Conservation (phyloP, 345 rosid species). For the Murraya paniculata region DNA sequence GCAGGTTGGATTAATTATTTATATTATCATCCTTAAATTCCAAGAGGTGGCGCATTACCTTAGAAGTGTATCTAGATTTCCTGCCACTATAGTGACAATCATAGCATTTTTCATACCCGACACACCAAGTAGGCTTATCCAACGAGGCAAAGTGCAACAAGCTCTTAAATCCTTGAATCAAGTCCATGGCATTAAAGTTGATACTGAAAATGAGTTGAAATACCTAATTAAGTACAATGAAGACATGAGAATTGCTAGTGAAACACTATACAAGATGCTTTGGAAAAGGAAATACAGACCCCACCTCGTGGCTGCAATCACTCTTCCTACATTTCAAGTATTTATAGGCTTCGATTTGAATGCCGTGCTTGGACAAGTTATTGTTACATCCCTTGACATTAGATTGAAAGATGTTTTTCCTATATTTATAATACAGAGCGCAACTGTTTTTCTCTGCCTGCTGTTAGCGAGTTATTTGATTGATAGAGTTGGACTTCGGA, state of each 20-base stretch:
- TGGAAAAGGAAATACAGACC: not conserved
- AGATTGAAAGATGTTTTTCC: not conserved
- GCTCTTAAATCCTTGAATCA: not conserved
- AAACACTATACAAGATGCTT: not conserved
- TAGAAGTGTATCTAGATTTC: conserved; percentile 9
- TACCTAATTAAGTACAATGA: not conserved
- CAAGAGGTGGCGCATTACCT: conserved; percentile 30
- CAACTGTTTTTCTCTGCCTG: not conserved
- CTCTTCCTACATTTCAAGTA: not conserved
- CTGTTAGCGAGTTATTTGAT: conserved; percentile 4
- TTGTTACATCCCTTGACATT: not conserved
- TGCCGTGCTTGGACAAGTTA: not conserved
- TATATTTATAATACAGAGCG: not conserved
- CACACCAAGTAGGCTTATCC: not conserved
- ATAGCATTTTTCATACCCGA: not conserved
- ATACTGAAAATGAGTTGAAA: not conserved
- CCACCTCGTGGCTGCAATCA: not conserved
- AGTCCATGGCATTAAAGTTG: not conserved
- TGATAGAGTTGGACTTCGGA: conserved; percentile 24
- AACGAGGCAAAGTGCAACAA: not conserved
- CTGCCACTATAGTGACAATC: not conserved
- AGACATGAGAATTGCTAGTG: not conserved
- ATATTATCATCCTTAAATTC: not conserved
- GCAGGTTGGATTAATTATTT: conserved; percentile 25
- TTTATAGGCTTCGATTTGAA: not conserved